A percentile compares a stretch with the other conserved stretches of the same genome.
phyloP scores from a whole-genome alignment of 129 eudicot species.

The Flaveria linearis region DNA sequence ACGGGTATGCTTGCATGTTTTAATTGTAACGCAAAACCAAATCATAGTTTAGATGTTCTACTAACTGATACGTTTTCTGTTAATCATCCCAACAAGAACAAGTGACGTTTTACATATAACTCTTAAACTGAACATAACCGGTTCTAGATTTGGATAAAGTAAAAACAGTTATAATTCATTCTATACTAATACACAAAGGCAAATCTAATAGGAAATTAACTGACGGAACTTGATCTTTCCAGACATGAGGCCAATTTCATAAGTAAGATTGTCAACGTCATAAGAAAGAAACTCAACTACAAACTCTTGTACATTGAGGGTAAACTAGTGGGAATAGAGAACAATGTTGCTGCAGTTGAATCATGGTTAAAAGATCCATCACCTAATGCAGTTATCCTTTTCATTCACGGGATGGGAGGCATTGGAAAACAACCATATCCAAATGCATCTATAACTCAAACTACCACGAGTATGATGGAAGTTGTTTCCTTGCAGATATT shows the following conservation, averaged over 20 bases:
- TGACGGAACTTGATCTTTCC: neutral
- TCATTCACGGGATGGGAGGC: constrained; percentile 24
- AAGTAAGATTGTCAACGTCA: neutral
- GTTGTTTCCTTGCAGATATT: constrained; percentile 14
- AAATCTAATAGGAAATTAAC: neutral
- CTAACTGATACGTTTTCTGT: no score
- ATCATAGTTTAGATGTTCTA: no score
- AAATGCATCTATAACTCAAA: constrained; percentile 19
- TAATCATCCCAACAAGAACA: no score
- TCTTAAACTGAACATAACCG: no score
- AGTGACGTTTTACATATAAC: no score
- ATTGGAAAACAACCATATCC: constrained; percentile 29
- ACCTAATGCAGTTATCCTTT: neutral
- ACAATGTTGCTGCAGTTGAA: neutral
- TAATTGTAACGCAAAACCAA: no score
- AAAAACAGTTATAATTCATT: no score
- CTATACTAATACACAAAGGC: neutral
- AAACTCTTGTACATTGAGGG: constrained; percentile 10
- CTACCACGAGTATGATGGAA: neutral
- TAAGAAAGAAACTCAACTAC: constrained; percentile 20
- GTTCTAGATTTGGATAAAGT: no score
- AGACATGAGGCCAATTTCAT: constrained; percentile 10
- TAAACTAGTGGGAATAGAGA: constrained; percentile 9
- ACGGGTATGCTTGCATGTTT: constrained; percentile 3
- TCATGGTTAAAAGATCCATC: constrained; percentile 28